Conservation (phyloP, 2,329 filamentous ascomycete species). For the Apiospora marii region DNA sequence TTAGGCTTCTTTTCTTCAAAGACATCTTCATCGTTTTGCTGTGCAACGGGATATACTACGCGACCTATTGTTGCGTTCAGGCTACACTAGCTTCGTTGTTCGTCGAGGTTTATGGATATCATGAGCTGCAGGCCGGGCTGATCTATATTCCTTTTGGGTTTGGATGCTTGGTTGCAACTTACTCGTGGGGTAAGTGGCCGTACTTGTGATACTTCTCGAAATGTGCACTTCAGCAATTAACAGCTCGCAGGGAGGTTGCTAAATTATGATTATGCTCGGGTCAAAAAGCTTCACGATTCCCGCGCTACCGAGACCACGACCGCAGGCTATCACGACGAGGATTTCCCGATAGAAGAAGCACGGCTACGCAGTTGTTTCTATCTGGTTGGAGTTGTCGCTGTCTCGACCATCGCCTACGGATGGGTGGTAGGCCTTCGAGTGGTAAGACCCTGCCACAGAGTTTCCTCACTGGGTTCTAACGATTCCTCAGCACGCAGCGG, state of each 20-base stretch:
- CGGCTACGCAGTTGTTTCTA: not conserved
- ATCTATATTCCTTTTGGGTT: not conserved
- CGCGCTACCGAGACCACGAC: not conserved
- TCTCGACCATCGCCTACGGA: not conserved
- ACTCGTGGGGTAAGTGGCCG: not conserved
- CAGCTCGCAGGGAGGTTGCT: not conserved
- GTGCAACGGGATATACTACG: not conserved
- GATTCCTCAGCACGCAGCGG: not conserved
- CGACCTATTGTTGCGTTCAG: not conserved
- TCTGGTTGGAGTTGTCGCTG: too few relatives aligned
- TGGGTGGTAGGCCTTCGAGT: not conserved
- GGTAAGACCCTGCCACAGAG: not conserved
- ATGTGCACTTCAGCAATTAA: not conserved
- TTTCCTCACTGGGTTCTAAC: not conserved
- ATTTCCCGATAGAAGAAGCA: slow-evolving; percentile 15
- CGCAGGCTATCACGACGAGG: not conserved
- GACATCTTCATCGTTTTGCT: not conserved
- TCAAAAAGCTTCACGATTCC: not conserved
- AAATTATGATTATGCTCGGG: not conserved
- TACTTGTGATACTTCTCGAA: not conserved
- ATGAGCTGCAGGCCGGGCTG: not conserved
- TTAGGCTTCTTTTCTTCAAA: not conserved
- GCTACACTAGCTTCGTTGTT: not conserved
- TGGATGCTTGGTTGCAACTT: not conserved
- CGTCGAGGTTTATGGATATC: not conserved